Evolutionary conservation across 2,329 filamentous ascomycete species (phyloP).

Genomic region (Cordyceps farinosa): DNA sequence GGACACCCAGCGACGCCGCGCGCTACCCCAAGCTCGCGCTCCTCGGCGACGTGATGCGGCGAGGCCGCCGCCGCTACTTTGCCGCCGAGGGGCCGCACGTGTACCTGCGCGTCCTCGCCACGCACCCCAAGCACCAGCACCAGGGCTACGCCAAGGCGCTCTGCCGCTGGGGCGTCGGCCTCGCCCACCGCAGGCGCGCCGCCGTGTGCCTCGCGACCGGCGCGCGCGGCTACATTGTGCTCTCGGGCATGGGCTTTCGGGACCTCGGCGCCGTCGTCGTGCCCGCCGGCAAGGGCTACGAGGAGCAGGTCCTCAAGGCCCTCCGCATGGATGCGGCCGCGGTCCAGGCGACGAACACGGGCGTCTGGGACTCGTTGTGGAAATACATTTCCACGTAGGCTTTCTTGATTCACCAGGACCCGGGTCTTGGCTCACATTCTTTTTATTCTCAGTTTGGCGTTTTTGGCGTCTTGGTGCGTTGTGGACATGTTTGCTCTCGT

Average conservation of each 20-base stretch:
- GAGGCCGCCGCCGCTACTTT: slow-evolving; percentile 10
- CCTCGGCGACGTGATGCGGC: slow-evolving; percentile 6
- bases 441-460: not conserved
- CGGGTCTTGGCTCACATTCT: not conserved
- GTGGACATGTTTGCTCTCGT: too few species aligned
- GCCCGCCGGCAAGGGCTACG: slow-evolving; percentile 4
- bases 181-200: slow-evolving; percentile 4
- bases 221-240: slow-evolving; percentile 20
- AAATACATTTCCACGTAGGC: slow-evolving; percentile 8
- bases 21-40: not conserved
- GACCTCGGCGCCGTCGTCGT: slow-evolving; percentile 20
- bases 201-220: slow-evolving; percentile 19
- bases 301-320: slow-evolving; percentile 20
- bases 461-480: not conserved
- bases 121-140: slow-evolving; percentile 19
- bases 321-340: slow-evolving; percentile 11
- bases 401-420: not conserved
- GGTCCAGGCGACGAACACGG: not conserved
- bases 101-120: slow-evolving; percentile 20
- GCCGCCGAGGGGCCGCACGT: slow-evolving; percentile 13
- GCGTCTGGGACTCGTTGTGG: slow-evolving; percentile 10
- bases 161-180: slow-evolving; percentile 13
- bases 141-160: slow-evolving; percentile 21
- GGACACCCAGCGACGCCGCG: not conserved
- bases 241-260: slow-evolving; percentile 22